Percentiles rank a stretch among this genome's conserved stretches.
These are phyloP conservation scores for Trichoderma atrobrunneum DNA, from an alignment of 2,329 filamentous ascomycete species.

Conservation along the genomic window DNA sequence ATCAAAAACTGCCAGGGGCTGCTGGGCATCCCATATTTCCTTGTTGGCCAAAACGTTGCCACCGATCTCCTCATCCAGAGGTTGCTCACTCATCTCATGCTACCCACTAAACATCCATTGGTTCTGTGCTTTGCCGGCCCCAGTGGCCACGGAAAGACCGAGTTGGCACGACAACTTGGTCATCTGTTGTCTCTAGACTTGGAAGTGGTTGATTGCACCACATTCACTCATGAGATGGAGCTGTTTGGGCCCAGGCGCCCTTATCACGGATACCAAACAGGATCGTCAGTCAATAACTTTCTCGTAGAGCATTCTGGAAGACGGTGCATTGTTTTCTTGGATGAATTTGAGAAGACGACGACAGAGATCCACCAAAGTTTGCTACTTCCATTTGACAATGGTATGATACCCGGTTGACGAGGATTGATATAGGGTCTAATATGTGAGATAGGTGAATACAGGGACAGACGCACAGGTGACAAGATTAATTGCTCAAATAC, in stretches of 20 bases:
- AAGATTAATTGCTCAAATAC: constrained; percentile 42
- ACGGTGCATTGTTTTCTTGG: constrained; percentile 46
- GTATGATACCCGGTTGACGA: constrained; percentile 25
- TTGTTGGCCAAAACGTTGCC: constrained; percentile 36
- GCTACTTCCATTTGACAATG: constrained; percentile 43
- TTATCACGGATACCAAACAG: constrained; percentile 35
- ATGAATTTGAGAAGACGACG: constrained; percentile 50
- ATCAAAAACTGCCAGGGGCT: constrained; percentile 27
- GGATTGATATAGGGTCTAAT: background rate
- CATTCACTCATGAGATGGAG: constrained; percentile 36
- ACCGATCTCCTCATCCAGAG: constrained; percentile 27
- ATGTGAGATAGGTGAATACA: constrained; percentile 31
- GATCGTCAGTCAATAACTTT: constrained; percentile 48
- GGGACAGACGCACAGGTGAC: constrained; percentile 36
- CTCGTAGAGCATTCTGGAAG: constrained; percentile 36
- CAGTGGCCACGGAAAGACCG: constrained; percentile 50
- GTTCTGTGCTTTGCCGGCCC: constrained; percentile 41
- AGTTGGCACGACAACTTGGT: constrained; percentile 42
- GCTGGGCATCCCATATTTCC: constrained; percentile 34
- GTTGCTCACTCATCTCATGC: constrained; percentile 5
- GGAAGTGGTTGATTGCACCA: constrained; percentile 40
- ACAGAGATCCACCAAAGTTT: constrained; percentile 41
- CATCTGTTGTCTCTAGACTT: constrained; percentile 38
- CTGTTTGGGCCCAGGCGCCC: constrained; percentile 42
- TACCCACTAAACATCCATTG: background rate